Base-by-base conservation (phyloP, 805 yeast species). In the Pichia pseudocactophila region DNA sequence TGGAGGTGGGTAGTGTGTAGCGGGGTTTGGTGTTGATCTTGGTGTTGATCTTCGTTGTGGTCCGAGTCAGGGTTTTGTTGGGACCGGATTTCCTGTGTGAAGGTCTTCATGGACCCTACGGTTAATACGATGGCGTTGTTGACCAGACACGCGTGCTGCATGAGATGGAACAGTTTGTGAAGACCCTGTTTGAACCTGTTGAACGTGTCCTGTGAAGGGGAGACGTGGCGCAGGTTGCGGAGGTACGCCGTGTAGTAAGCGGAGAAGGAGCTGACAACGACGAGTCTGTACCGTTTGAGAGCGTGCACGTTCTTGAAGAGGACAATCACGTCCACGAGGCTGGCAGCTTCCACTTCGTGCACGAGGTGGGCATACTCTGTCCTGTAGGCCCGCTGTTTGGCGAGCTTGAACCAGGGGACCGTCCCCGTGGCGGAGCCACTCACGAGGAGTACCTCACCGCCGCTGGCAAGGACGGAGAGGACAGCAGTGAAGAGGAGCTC, bases 231-330 rank as follows among this genome's bases (percentile, higher is more conserved):
- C 44, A 40, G 27, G 42, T 42, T 36, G 17, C 34, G 22, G 41
- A 44, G 13, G 46, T 44, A 22, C 33, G 43, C 25, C 20, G 55
- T 52, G 41, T 54, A 58, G 7, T 57, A 32, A 3, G 34, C 48
- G 30, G 56, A 56, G 42, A 61, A 61, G 15, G 56, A 57, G 31
- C 59, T 63, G 2, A 61, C 41, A 4, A 61, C 30, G 1, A 60
- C 45, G 34, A 59, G 34, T 10, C 49, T 52, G 35, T 52, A 61
- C 7, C 19, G 7, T 1, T 43, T 34, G 5, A 40, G 15, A 37
- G 50, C 46, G n/a, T 54, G 45, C 1, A 37, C 10, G 3, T 45
- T 40, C 18, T 57, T 52, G n/a, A 58, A 42, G 1, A 54, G 28
- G 4, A 44, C 40, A 6, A 57, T 49, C 4, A 61, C 38, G 22